Base-by-base conservation (phyloP, 345 rosid species). In the Bruguiera sexangula region DNA sequence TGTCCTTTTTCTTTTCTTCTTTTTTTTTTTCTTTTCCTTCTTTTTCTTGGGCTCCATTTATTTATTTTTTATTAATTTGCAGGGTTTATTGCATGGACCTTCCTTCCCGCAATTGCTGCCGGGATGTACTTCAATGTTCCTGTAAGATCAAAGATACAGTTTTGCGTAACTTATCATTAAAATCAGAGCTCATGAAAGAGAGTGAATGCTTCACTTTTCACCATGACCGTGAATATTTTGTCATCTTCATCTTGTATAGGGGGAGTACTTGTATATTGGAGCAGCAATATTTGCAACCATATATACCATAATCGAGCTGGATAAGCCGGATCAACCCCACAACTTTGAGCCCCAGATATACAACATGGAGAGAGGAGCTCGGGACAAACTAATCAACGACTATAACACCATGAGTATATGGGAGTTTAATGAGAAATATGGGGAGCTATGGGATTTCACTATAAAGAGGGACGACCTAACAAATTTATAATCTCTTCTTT, bases 271-370 rank as follows among this genome's bases (percentile, higher is more conserved):
- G 83, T 91, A 69, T 84, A 86, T 89, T 27, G 96, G 92, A 65
- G 98, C 96, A 5, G 97, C 81, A 2, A 60, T 89, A 52, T 94
- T 89, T 66, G 85, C 86, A 6, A 58, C 84, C 2, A 72, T 91
- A 46, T 91, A 91, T 63, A 79, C 86, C 70, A 71, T 91, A 67
- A 89, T 89, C 65, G 92, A 94, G 89, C 84, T 94, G 93, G 93
- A 87, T 69, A 94, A 94, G 73, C 98, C 97, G 2, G 98, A 88
- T 73, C 26, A 88, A 81, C 95, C 96, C 57, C 95, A 89, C 75
- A 88, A 94, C 81, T 94, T 94, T 54, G 97, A 91, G 76, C 97
- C 98, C 19, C 95, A 91, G 79, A 91, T 94, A 60, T 89, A 89
- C 83, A 85, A 81, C 65, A 80, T 88, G 88, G 96, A 89, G 75